Conservation (phyloP, 2,329 filamentous ascomycete species). For the Eutypella sp. region DNA sequence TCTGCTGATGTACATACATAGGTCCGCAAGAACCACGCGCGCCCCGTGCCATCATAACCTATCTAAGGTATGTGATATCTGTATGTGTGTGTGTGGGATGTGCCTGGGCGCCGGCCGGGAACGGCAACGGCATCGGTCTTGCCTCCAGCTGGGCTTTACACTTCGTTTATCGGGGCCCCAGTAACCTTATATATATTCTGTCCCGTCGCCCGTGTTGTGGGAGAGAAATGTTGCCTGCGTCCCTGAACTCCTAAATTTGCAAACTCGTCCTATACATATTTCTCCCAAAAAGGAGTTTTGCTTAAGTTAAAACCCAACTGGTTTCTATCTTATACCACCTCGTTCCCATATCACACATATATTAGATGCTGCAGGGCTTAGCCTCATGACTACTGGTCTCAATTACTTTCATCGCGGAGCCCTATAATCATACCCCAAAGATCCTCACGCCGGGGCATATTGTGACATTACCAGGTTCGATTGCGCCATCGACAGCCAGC, state of each 20-base stretch:
- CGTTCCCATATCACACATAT: not conserved
- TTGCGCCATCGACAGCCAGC: slow-evolving; percentile 20
- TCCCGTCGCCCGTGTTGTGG: too few relatives aligned
- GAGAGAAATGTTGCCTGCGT: too few relatives aligned
- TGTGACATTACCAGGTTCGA: slow-evolving; percentile 12
- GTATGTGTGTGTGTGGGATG: not conserved
- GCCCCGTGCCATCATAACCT: not conserved
- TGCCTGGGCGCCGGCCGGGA: not conserved
- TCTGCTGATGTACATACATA: not conserved
- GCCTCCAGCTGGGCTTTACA: too few relatives aligned
- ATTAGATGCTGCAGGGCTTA: slow-evolving; percentile 15
- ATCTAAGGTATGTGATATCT: too few relatives aligned
- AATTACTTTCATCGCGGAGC: slow-evolving; percentile 28
- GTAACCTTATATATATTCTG: not conserved
- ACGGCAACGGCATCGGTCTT: not conserved
- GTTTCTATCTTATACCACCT: too few relatives aligned
- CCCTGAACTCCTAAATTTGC: too few relatives aligned
- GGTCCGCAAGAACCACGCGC: not conserved
- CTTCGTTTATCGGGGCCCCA: not conserved
- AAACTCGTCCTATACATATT: too few relatives aligned
- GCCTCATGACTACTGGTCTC: slow-evolving; percentile 17
- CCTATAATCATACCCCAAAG: slow-evolving; percentile 13
- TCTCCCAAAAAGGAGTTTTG: too few relatives aligned
- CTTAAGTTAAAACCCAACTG: too few relatives aligned
- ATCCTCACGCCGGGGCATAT: slow-evolving; percentile 4